Base-by-base conservation (phyloP, 805 yeast genomes). In the Dipodascopsis uninucleata region DNA sequence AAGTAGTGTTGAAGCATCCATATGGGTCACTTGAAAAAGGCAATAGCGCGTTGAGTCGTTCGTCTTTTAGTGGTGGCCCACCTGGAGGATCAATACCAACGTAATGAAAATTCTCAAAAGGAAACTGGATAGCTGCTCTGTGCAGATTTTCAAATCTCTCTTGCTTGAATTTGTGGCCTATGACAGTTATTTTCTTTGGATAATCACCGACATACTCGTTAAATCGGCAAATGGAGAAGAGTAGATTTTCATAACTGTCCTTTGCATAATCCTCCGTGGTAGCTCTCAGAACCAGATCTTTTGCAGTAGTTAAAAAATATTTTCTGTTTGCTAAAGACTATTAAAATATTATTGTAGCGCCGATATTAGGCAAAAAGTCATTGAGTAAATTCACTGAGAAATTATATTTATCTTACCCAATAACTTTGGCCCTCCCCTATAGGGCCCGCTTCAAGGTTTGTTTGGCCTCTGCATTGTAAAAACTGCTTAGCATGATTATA, bases 181-280 rank as follows among this genome's bases (percentile, higher is more conserved):
- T 75, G 2, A 86, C 70, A 0, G 78, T 75, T 3, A 85, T 66
- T 1, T 53, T 53, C 0, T 55, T 34, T 0, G 95, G 94, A 49
- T 73, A 81, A 1, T 6, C 18, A 0, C 70, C 67, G 3, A 65
- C 60, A 1, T 71, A 47, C 52, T 80, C 78, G 24, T 72, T 61
- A 58, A 71, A 60, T 10, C 64, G 32, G 47, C 53, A 45, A n/a
- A 47, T 53, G 52, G 82, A 77, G 61, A 77, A 83, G 2, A 83
- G 48, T 4, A 85, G 74, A 61, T 85, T 85, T 58, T 85, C 94
- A 59, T 81, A 81, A 1, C 93, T 83, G 61, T 85, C 95, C 31
- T 86, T 65, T 0, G 95, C 87, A 60, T 62, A 81, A 54, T 82
- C 89, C 58, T 85, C 95, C 1, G 79, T 64, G 4, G 68, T 49